Evolutionary conservation across 371 early-diverging fungal species (phyloP).

Genomic region (Catenaria anguillulae): DNA sequence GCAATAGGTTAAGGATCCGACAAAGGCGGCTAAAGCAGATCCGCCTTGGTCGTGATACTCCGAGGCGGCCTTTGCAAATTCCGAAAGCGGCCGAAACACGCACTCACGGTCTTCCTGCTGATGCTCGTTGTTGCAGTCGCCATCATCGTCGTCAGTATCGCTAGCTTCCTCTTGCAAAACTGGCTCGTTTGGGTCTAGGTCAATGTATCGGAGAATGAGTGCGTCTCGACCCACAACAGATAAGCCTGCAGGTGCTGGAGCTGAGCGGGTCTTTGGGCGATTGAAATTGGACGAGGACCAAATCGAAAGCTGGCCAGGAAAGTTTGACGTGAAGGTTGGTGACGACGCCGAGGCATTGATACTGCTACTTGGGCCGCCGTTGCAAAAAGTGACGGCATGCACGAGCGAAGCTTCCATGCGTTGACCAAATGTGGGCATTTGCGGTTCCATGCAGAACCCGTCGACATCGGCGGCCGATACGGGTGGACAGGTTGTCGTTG

Average conservation of each 20-base stretch:
- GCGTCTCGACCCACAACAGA: not conserved
- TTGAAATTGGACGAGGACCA: not conserved
- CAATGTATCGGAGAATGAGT: not conserved
- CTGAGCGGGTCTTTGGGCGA: not conserved
- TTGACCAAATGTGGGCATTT: not conserved
- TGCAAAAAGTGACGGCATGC: not conserved
- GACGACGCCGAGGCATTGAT: too few relatives aligned
- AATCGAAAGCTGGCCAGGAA: not conserved
- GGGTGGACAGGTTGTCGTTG: not conserved
- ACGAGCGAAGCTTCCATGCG: not conserved
- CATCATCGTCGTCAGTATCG: not conserved
- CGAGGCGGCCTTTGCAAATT: not conserved
- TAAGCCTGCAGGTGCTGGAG: not conserved
- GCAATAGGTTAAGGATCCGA: not conserved
- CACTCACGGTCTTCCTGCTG: not conserved
- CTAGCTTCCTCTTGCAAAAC: not conserved
- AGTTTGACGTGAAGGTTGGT: not conserved
- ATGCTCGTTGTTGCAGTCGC: not conserved
- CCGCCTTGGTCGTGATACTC: not conserved
- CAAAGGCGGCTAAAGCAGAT: not conserved
- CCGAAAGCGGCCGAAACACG: not conserved
- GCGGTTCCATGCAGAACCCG: not conserved
- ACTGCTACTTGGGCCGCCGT: too few relatives aligned
- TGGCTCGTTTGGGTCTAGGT: not conserved
- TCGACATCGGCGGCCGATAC: not conserved